Base-by-base conservation (phyloP, 129 eudicot species). In the Tanacetum coccineum region DNA sequence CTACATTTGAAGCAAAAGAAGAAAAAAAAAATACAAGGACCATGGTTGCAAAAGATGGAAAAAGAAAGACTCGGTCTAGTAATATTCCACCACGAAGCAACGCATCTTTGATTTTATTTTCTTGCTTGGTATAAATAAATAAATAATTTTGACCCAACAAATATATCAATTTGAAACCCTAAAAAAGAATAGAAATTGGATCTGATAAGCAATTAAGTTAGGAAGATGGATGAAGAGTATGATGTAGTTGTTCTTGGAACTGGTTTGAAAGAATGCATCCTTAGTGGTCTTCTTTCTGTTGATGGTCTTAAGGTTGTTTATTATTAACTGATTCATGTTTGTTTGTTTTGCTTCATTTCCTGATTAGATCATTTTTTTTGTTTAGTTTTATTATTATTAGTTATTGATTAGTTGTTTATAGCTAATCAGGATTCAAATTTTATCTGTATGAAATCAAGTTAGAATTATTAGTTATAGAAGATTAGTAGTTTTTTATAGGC, bases 231-330 rank as follows among this genome's bases (percentile, higher is more conserved):
- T 89, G 96, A 89, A 79, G 96, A 83, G 69, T 90, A 90, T 51
- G 97, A 87, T 62, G 97, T 90, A 48, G 74, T 90, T 4, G 97
- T 90, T 32, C 84, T 90, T 3, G 95, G 97, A 1, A 90, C 97
- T 3, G 97, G 95, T 42, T 95, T 87, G 81, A 90, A 90, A 61
- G 97, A 90, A 84, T 90, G 97, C 78, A 90, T 90, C 73, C 97
- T 90, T 79, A 90, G 95, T 56, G 97, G 97, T 82, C 91, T 90
- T 44, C 95, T 90, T 51, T 90, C 97, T 50, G 97, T 90, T 49
- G 95, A 87, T 60, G 95, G 97, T 65, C 97, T 90, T 30, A 90
- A 90, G 89, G 96, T 89, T 25, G 36, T 12, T 49, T 67, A 55
- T n/a, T 53, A 39, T 66, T 18, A 61, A 40, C n/a, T n/a, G n/a